A percentile compares a stretch with the other conserved stretches of the same genome.
phyloP scores from a whole-genome alignment of 108 stramenopile genomes.

The Fragilaria radians region DNA sequence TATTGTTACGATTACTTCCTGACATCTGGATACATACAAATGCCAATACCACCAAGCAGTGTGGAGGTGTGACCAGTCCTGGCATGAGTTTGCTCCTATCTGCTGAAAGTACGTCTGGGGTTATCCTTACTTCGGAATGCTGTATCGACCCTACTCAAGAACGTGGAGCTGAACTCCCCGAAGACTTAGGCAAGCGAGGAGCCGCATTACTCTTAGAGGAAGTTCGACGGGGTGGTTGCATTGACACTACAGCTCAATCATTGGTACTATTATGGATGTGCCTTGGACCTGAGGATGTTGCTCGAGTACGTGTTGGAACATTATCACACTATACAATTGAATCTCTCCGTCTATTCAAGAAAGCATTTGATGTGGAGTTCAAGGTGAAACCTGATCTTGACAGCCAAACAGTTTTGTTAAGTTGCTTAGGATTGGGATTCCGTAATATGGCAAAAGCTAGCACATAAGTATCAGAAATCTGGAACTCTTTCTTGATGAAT shows the following conservation, averaged over 20 bases:
- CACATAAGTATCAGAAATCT: constrained; percentile 29
- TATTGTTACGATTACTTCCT: constrained; percentile 83
- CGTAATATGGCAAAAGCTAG: constrained; percentile 82
- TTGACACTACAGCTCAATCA: constrained; percentile 85
- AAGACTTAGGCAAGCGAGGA: constrained; percentile 86
- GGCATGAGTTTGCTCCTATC: constrained; percentile 79
- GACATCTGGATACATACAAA: constrained; percentile 97
- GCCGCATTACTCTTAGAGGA: constrained; percentile 87
- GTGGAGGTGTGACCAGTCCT: constrained; percentile 73
- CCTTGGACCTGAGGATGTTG: constrained; percentile 94
- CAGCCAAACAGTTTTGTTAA: constrained; percentile 66
- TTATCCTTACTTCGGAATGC: constrained; percentile 78
- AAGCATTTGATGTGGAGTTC: constrained; percentile 81
- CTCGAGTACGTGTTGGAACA: constrained; percentile 74
- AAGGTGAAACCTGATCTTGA: constrained; percentile 68
- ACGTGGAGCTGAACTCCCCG: constrained; percentile 70
- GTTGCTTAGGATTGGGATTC: constrained; percentile 85
- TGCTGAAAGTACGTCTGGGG: constrained; percentile 87
- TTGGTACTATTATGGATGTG: constrained; percentile 93
- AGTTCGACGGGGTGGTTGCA: constrained; percentile 87
- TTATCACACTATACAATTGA: constrained; percentile 72
- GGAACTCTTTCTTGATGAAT: no score
- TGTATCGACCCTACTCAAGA: constrained; percentile 42
- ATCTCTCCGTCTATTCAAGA: constrained; percentile 74
- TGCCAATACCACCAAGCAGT: constrained; percentile 61